Conservation (phyloP, 352 stramenopile species). For the Globisporangium apiculatum region DNA sequence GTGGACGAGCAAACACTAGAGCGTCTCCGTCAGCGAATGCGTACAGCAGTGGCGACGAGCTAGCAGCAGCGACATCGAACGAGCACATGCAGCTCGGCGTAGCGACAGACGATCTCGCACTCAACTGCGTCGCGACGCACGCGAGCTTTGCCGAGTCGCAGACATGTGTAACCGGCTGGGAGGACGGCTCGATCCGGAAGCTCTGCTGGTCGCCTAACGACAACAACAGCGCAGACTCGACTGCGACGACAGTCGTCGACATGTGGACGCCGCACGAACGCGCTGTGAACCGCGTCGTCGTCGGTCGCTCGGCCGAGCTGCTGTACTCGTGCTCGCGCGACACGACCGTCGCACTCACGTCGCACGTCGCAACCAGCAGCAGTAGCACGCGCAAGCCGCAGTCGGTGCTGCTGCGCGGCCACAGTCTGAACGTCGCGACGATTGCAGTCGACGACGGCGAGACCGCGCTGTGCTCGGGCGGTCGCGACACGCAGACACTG, state of each 20-base stretch:
- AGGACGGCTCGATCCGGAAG: conserved; percentile 57
- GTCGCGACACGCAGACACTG: conserved; percentile 75
- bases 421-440: conserved; percentile 68
- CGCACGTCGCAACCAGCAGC: background rate
- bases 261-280: conserved; percentile 43
- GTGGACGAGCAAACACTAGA: background rate
- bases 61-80: background rate
- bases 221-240: background rate
- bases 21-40: conserved; percentile 1
- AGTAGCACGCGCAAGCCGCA: conserved; percentile 9
- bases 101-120: conserved; percentile 15
- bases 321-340: conserved; percentile 76
- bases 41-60: background rate
- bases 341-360: conserved; percentile 56
- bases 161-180: conserved; percentile 53
- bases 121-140: conserved; percentile 48
- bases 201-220: conserved; percentile 23
- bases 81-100: conserved; percentile 2
- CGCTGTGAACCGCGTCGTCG: conserved; percentile 54
- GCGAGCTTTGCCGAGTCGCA: conserved; percentile 12
- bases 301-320: conserved; percentile 27
- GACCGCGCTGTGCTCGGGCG: conserved; percentile 60
- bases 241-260: conserved; percentile 13
- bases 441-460: conserved; percentile 49
- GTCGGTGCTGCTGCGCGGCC: conserved; percentile 26